Percentiles rank a stretch among this genome's conserved stretches.
These are phyloP conservation scores for Talaromyces pinophilus DNA, from an alignment of 2,329 filamentous ascomycete genomes.

Conservation along the genomic window DNA sequence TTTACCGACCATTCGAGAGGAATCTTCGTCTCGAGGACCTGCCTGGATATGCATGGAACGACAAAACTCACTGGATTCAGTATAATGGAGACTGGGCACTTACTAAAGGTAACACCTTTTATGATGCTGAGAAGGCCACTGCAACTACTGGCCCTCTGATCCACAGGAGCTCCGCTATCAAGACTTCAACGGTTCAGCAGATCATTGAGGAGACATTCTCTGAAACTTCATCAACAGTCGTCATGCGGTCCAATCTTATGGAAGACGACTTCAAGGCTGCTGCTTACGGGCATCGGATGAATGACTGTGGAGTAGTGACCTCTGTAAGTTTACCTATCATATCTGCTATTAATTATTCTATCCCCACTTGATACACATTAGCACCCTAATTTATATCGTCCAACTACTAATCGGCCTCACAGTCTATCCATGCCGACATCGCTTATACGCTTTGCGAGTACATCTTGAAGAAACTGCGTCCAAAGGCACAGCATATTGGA, in stretches of 20 bases:
- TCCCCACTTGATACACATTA: too few relatives aligned
- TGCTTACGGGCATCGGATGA: slow-evolving; percentile 27
- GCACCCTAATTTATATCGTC: too few relatives aligned
- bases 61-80: slow-evolving; percentile 72
- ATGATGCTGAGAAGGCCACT: background rate
- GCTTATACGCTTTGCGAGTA: slow-evolving; percentile 30
- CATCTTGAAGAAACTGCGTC: slow-evolving; percentile 23
- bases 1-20: slow-evolving; percentile 62
- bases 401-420: background rate
- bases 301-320: slow-evolving; percentile 23
- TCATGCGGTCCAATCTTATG: slow-evolving; percentile 25
- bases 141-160: background rate
- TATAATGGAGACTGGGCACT: slow-evolving; percentile 71
- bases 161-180: slow-evolving; percentile 32
- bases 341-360: too few relatives aligned
- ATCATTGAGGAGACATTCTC: slow-evolving; percentile 18
- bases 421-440: slow-evolving; percentile 30
- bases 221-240: slow-evolving; percentile 1
- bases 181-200: slow-evolving; percentile 16
- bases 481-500: slow-evolving; percentile 19
- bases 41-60: slow-evolving; percentile 68
- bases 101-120: slow-evolving; percentile 63
- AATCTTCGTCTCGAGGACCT: slow-evolving; percentile 63
- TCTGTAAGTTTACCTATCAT: slow-evolving; percentile 7
- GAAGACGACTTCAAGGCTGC: slow-evolving; percentile 20